Conservation (phyloP, 331 rosid species). For the Quercus lobata region DNA sequence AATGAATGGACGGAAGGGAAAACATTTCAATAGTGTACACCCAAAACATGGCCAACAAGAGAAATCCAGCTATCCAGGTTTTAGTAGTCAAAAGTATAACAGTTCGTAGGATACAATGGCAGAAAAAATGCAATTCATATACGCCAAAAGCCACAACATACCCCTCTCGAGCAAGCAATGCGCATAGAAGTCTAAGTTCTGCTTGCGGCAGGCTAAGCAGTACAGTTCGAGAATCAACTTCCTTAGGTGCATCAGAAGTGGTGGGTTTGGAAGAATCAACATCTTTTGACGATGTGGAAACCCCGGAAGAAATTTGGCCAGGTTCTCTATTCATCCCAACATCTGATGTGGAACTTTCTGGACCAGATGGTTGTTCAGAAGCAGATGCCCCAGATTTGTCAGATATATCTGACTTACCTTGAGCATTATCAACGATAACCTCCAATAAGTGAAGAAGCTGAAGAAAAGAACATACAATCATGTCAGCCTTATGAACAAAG, state of each 20-base stretch:
- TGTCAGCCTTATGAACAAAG: constrained; percentile 12
- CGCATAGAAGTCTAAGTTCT: constrained; percentile 94
- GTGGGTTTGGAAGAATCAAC: constrained; percentile 45
- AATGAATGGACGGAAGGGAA: neutral
- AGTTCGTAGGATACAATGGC: neutral
- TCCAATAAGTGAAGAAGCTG: constrained; percentile 88
- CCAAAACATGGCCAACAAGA: neutral
- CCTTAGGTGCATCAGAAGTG: constrained; percentile 39
- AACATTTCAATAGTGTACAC: neutral
- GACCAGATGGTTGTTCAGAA: constrained; percentile 50
- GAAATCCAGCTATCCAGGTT: neutral
- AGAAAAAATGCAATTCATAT: neutral
- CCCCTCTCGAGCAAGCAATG: constrained; percentile 98
- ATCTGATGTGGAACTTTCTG: constrained; percentile 54
- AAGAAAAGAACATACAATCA: constrained; percentile 10
- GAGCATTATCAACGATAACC: constrained; percentile 83
- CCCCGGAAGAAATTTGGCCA: constrained; percentile 41
- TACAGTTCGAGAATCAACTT: constrained; percentile 46
- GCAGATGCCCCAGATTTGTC: constrained; percentile 46
- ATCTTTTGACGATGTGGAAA: constrained; percentile 39
- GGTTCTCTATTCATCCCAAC: constrained; percentile 62
- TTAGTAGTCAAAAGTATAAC: neutral
- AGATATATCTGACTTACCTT: constrained; percentile 48
- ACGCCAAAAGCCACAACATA: constrained; percentile 34
- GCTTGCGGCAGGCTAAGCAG: constrained; percentile 74